Evolutionary conservation across 768 basidiomycete species (phyloP), one percentile per base, ranked within the genome.

Genomic region (Panaeolus papilionaceus): DNA sequence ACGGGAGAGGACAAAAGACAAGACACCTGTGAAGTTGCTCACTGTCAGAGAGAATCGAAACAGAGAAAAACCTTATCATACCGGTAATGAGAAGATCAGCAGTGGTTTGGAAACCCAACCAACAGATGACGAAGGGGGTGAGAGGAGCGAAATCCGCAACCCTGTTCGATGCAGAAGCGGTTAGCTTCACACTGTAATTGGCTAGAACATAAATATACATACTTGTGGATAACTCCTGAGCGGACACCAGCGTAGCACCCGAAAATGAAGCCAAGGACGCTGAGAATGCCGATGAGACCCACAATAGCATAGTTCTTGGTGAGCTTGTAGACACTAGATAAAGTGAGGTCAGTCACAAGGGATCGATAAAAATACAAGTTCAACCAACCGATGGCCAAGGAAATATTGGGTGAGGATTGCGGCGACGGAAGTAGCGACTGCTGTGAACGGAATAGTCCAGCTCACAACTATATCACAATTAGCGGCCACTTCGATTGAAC

Each of bases 401-500:
- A 84, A 87, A 40, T 75, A 64, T 68, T 88, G 86, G 0, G 86
- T 85, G n/a, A 85, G 76, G 38, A 86, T 72, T 0, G 85, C 86
- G 18, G 84, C 80, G 6, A 85, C 71, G 0, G 84, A 76, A 6
- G 81, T 85, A 5, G 81, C 83, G 23, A 81, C 74, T 4, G 86
- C 83, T 0, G 85, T 87, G 65, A 87, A 84, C 2, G 83, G 81
- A 54, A 85, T 83, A 3, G 82, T 82, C 85, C 86, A 87, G n/a
- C 74, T 74, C 62, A 80, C 79, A 45, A 72, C 84, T 85, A 18
- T 7, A 70, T 2, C 62, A 68, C 4, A 1, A 1, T 28, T 3
- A 68, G 63, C 1, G 44, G 38, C 33, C 7, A 2, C 7, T 14
- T 10, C 49, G 20, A 39, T 39, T 9, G 51, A 8, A 18, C 16